Base-by-base conservation (phyloP, 306 rosid species). In the Pyrus betulifolia region DNA sequence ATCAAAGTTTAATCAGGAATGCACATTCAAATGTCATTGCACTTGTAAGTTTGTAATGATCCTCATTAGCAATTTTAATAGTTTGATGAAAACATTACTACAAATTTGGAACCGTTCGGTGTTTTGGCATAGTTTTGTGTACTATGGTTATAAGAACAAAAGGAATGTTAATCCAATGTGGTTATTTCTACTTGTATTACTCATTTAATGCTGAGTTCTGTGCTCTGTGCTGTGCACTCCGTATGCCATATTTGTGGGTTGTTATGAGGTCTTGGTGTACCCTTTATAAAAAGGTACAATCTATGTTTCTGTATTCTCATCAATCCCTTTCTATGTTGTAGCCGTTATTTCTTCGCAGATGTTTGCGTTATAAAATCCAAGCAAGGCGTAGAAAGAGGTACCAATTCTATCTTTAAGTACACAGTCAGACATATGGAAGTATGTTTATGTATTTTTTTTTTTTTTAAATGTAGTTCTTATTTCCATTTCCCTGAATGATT, bases 261-360 rank as follows among this genome's bases (percentile, higher is more conserved):
- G 14, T 33, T 6, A 22, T 33, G 33, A 21, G 62, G 13, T 19
- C 14, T 38, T 57, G 38, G 54, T 72, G 28, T 11, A 49, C 19
- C 1, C 21, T 30, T 2, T 28, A 14, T 70, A 18, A 14, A 72
- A n/a, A 2, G 18, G 69, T 17, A 4, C n/a, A 3, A 31, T 21
- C 72, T 33, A 10, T 78, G 61, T 30, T 78, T 70, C 8, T 64
- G 59, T 70, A 60, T 51, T 77, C 60, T 84, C 66, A 82, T 74
- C 35, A 5, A 45, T 59, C 25, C 27, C 2, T 61, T 73, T 85
- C 72, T 84, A 21, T 45, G n/a, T 80, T 85, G 88, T 81, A 95
- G 99, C 99, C 99, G 72, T 83, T 91, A 71, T 87, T 85, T 87
- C 97, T 89, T 35, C 84, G 85, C 75, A 88, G 97, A 90, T 90